phyloP scores from a whole-genome alignment of 2,329 filamentous ascomycete species.

The Mollisiaceae sp. region DNA sequence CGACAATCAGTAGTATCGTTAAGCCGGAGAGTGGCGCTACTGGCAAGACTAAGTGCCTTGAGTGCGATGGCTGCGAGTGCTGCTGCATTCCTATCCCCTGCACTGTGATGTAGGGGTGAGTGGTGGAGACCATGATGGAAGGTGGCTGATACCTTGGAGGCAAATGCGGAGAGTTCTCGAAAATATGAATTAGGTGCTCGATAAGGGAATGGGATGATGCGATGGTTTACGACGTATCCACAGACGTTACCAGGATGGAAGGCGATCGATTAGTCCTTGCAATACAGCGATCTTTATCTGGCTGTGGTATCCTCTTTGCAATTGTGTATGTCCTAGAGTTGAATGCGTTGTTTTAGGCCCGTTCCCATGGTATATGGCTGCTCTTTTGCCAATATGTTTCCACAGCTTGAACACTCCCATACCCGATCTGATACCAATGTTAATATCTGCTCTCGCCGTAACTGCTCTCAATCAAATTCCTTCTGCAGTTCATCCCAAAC shows the following conservation, averaged over 20 bases:
- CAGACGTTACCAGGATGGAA: background rate
- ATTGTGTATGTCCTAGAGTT: background rate
- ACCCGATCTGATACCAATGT: too few relatives aligned
- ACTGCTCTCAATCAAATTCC: conserved; percentile 42
- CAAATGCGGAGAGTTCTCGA: background rate
- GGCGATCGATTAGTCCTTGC: background rate
- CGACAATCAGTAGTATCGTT: conserved; percentile 55
- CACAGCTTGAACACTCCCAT: too few relatives aligned
- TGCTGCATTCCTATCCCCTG: conserved; percentile 61
- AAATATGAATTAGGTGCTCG: background rate
- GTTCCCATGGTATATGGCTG: too few relatives aligned
- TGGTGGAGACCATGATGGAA: background rate
- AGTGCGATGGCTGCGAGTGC: conserved; percentile 57
- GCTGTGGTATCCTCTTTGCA: background rate
- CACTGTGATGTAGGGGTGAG: conserved; percentile 50
- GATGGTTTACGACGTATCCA: background rate
- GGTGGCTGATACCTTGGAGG: background rate
- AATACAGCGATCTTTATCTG: background rate
- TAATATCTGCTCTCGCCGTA: background rate
- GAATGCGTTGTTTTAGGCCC: background rate
- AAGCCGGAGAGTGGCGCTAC: conserved; percentile 52
- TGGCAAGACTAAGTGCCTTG: conserved; percentile 54
- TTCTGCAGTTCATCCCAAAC: conserved; percentile 52
- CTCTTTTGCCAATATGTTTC: too few relatives aligned
- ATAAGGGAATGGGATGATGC: background rate